phyloP scores from a whole-genome alignment of 495 filamentous ascomycete species.

The Aspergillus biplanus region DNA sequence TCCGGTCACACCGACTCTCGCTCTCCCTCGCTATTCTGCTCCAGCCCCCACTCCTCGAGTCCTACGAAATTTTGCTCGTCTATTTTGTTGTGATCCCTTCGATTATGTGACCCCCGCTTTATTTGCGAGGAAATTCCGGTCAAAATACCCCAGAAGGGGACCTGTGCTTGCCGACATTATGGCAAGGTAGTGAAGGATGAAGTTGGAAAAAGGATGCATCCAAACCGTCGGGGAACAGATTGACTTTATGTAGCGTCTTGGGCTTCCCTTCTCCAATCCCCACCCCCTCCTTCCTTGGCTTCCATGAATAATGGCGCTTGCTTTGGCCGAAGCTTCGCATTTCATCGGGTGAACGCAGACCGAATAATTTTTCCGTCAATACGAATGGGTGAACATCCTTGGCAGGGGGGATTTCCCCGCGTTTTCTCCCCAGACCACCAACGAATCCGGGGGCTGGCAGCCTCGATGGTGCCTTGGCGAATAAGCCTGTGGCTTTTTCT shows the following conservation, averaged over 20 bases:
- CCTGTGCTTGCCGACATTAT: too few species aligned
- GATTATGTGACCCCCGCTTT: neutral
- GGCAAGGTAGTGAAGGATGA: neutral
- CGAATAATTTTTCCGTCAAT: conserved; percentile 29
- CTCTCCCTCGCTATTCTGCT: too few species aligned
- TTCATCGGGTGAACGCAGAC: conserved; percentile 23
- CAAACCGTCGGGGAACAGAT: neutral
- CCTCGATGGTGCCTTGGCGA: conserved; percentile 2
- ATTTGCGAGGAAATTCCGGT: neutral
- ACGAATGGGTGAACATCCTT: conserved; percentile 9
- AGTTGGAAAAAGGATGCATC: neutral
- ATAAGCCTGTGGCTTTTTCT: neutral
- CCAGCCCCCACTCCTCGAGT: too few species aligned
- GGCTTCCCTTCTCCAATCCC: neutral
- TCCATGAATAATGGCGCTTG: neutral
- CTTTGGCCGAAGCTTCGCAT: neutral
- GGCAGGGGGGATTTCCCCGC: conserved; percentile 28
- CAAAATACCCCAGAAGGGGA: too few species aligned
- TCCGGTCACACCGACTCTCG: too few species aligned
- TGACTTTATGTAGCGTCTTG: conserved; percentile 9
- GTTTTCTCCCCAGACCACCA: conserved; percentile 25
- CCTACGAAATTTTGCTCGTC: too few species aligned
- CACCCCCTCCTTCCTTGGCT: neutral
- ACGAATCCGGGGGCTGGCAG: conserved; percentile 8
- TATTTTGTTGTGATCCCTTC: too few species aligned